Percentiles rank a stretch among this genome's conserved stretches.
Evolutionary conservation across 2,329 filamentous ascomycete genomes (phyloP).

Genomic region (Pestalotiopsis sp.): DNA sequence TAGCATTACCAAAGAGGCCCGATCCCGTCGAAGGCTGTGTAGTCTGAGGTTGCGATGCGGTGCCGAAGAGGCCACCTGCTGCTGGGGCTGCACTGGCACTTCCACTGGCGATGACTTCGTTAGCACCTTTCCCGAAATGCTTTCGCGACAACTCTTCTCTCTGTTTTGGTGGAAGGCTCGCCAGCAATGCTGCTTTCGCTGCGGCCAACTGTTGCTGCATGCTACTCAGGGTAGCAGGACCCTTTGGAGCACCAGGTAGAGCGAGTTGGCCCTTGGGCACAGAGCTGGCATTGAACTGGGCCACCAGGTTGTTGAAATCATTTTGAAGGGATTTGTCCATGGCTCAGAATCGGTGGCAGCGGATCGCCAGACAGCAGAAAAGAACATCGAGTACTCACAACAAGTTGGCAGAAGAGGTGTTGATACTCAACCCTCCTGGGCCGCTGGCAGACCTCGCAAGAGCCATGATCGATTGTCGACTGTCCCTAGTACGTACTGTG

Average conservation of each 20-base stretch:
- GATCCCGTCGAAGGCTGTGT: conserved; percentile 21
- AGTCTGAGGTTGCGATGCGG: conserved; percentile 21
- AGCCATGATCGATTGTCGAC: conserved; percentile 32
- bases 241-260: not conserved
- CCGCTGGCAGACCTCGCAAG: conserved; percentile 61
- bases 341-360: conserved; percentile 14
- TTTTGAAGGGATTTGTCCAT: not conserved
- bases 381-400: conserved; percentile 44
- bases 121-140: not conserved
- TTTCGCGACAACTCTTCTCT: not conserved
- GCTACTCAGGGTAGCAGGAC: not conserved
- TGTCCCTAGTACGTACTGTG: not conserved
- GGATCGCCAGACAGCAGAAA: conserved; percentile 11
- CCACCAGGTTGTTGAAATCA: too few species aligned
- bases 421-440: conserved; percentile 65
- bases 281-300: too few species aligned
- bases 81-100: conserved; percentile 32
- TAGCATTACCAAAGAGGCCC: conserved; percentile 23
- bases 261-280: too few species aligned
- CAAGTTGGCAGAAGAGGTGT: conserved; percentile 62
- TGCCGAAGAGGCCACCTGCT: conserved; percentile 34
- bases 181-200: not conserved
- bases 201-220: not conserved
- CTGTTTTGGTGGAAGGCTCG: not conserved
- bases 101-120: not conserved